Base-by-base conservation (phyloP, 805 yeast genomes). In the Saturnispora diversa region DNA sequence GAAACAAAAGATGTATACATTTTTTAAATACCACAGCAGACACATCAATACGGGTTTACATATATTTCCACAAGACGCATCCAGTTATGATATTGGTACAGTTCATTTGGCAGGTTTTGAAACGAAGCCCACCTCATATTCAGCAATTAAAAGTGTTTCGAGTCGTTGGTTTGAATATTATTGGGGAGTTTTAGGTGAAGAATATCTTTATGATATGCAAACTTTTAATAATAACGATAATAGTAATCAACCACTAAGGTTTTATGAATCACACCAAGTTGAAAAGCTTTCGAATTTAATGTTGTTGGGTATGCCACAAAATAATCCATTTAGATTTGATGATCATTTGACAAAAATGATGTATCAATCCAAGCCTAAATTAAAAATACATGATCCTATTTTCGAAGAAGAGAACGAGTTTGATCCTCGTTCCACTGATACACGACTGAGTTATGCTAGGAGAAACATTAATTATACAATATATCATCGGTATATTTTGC, bases 101-200 rank as follows among this genome's bases (percentile, higher is more conserved):
- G 11, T 32, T 16, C 21, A n/a, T 21, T 19, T 39, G n/a, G 13
- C 32, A 9, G 42, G 42, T 1, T 39, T 31, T n/a, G 42, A 39
- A 32, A 9, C 21, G 3, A 25, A 22, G 11, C 24, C 42, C 2
- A 7, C 17, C 7, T 17, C 21, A 3, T 27, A 22, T 22, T 26
- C 20, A 7, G 26, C 31, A 4, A 25, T 31, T 6, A 32, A 27
- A 11, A 19, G 27, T 21, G 21, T n/a, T 11, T 21, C 15, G 12
- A 24, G 25, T 10, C 24, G 31, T n/a, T 39, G 42, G 42, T 26
- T 24, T 20, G 36, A 24, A 15, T n/a, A 19, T 3, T 32, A 30
- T 13, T 39, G 37, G 36, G 42, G 42, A 3, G 13, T 22, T 7
- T n/a, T 19, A 7, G 19, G n/a, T 3, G 34, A 39, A 30, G 42